Percentiles rank a stretch among this genome's conserved stretches.
phyloP scores from a whole-genome alignment of 345 rosid species.

The Salix exigua region DNA sequence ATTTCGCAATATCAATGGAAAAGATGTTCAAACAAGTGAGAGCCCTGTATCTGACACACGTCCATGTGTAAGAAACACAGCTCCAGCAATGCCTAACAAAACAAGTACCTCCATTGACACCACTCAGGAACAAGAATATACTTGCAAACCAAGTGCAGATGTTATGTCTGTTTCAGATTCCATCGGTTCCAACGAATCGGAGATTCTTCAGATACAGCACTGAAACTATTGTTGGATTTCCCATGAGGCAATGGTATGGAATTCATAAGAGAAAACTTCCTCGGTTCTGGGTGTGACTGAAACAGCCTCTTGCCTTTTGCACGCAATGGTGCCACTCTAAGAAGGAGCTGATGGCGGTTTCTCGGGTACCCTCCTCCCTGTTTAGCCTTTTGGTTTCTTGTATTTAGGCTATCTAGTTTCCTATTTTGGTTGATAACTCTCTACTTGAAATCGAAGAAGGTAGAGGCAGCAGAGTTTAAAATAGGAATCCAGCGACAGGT shows the following conservation, averaged over 20 bases:
- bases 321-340: background rate
- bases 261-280: slow-evolving; percentile 27
- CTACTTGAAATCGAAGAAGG: slow-evolving; percentile 6
- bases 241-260: slow-evolving; percentile 37
- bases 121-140: slow-evolving; percentile 12
- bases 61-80: too few species aligned
- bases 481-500: background rate
- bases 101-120: slow-evolving; percentile 1
- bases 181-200: slow-evolving; percentile 47
- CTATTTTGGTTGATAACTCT: background rate
- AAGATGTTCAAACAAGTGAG: too few species aligned
- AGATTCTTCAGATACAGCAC: slow-evolving; percentile 69
- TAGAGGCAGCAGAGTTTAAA: background rate
- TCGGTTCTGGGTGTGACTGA: slow-evolving; percentile 11
- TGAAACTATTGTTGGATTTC: slow-evolving; percentile 74
- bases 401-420: background rate
- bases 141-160: slow-evolving; percentile 36
- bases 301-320: background rate
- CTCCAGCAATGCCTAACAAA: too few species aligned
- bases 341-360: slow-evolving; percentile 5
- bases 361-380: background rate
- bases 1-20: too few species aligned
- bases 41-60: too few species aligned
- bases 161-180: slow-evolving; percentile 42
- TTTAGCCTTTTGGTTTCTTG: background rate